These are phyloP conservation scores for Podospora comata DNA, from an alignment of 495 filamentous ascomycete genomes.

Conservation along the genomic window DNA sequence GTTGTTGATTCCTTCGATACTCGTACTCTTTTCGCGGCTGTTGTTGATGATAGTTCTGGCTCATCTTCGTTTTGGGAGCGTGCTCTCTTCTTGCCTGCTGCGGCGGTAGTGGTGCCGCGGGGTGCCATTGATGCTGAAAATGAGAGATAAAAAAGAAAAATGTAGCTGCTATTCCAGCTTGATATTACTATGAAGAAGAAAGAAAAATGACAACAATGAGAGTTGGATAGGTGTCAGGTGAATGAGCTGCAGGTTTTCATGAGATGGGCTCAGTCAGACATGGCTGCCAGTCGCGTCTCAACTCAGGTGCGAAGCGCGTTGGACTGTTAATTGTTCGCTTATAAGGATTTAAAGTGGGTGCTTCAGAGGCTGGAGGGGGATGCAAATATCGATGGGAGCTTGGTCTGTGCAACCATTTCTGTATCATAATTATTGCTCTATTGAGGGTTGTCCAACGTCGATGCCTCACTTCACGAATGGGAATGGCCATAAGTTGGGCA, in stretches of 20 bases:
- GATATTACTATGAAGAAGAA: not conserved
- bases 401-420: no score
- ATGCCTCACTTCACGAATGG: no score
- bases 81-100: slow-evolving; percentile 21
- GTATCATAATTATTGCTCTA: no score
- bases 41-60: slow-evolving; percentile 12
- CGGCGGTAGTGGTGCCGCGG: slow-evolving; percentile 10
- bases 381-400: no score
- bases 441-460: no score
- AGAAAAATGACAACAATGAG: not conserved
- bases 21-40: slow-evolving; percentile 35
- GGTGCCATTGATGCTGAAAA: not conserved
- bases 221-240: not conserved
- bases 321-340: not conserved
- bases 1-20: slow-evolving; percentile 22
- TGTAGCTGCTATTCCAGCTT: not conserved
- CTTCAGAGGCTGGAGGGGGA: not conserved
- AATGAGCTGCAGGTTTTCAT: not conserved
- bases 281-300: not conserved
- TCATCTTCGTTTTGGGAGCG: slow-evolving; percentile 21
- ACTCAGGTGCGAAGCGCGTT: not conserved
- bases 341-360: not conserved
- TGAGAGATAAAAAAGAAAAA: not conserved
- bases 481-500: no score
- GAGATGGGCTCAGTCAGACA: not conserved